Evolutionary conservation across 129 eudicot genomes (phyloP).

Genomic region (Escallonia herrerae): DNA sequence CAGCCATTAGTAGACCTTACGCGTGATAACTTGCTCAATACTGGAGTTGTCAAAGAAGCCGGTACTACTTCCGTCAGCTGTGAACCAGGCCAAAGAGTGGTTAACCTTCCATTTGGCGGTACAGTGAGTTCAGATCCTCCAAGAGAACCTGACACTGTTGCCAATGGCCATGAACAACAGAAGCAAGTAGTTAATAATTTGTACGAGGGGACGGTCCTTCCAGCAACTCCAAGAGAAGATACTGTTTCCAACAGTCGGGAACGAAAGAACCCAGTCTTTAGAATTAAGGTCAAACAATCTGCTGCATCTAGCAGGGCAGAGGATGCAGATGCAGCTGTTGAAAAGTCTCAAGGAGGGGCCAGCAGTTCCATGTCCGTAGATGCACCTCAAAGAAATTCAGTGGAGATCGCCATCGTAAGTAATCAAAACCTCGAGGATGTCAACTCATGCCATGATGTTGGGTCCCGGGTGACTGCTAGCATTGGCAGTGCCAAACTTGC

Average conservation of each 20-base stretch:
- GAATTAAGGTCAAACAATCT: slow-evolving; percentile 68
- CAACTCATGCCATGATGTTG: slow-evolving; percentile 78
- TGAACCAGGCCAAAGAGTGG: slow-evolving; percentile 21
- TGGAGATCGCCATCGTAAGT: slow-evolving; percentile 34
- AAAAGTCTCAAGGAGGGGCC: slow-evolving; percentile 43
- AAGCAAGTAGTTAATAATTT: slow-evolving; percentile 16
- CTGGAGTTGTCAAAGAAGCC: slow-evolving; percentile 8
- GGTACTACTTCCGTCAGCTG: slow-evolving; percentile 9
- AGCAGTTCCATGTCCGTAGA: slow-evolving; percentile 82
- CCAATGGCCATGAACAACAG: slow-evolving; percentile 14
- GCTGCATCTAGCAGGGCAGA: slow-evolving; percentile 63
- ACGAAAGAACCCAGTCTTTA: slow-evolving; percentile 49
- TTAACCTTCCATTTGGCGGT: slow-evolving; percentile 13
- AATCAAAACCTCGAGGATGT: slow-evolving; percentile 72
- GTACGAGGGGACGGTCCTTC: slow-evolving; percentile 16
- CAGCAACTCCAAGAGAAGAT: slow-evolving; percentile 37
- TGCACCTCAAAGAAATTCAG: slow-evolving; percentile 47
- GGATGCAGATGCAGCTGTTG: slow-evolving; percentile 29
- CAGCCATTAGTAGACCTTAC: slow-evolving; percentile 1
- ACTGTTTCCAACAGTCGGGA: slow-evolving; percentile 55
- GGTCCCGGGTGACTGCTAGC: slow-evolving; percentile 90
- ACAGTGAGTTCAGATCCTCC: slow-evolving; percentile 19
- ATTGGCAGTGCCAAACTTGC: slow-evolving; percentile 78
- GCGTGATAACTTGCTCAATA: slow-evolving; percentile 5
- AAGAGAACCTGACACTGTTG: slow-evolving; percentile 18